phyloP scores from a whole-genome alignment of 2,329 filamentous ascomycete species.

The Cladosporium colombiae region DNA sequence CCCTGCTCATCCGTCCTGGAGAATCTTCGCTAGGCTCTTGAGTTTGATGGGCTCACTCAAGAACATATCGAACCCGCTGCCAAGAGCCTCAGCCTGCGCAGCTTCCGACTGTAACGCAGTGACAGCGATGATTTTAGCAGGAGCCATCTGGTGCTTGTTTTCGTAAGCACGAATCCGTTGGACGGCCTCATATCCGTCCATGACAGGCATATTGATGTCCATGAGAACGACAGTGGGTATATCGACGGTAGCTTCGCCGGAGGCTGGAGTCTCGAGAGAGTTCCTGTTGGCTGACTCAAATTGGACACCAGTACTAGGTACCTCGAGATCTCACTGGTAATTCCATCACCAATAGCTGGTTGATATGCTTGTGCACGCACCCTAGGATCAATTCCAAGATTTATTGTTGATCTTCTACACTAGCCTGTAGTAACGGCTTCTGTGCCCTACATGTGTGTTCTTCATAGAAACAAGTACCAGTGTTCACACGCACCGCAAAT shows the following conservation, averaged over 20 bases:
- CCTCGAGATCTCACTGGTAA: too few species aligned
- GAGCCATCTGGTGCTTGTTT: slow-evolving; percentile 25
- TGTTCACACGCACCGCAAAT: too few species aligned
- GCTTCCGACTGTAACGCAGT: slow-evolving; percentile 26
- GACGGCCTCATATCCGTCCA: slow-evolving; percentile 39
- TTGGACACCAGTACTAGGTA: too few species aligned
- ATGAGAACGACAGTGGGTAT: slow-evolving; percentile 49
- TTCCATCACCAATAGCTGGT: slow-evolving; percentile 31
- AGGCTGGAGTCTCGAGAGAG: background rate
- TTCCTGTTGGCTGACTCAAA: slow-evolving; percentile 13
- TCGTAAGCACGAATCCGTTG: slow-evolving; percentile 37
- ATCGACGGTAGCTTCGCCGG: background rate
- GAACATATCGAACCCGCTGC: slow-evolving; percentile 33
- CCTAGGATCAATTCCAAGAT: too few species aligned
- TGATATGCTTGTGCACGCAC: too few species aligned
- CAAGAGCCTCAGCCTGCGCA: slow-evolving; percentile 31
- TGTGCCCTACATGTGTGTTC: too few species aligned
- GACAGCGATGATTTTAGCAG: slow-evolving; percentile 26
- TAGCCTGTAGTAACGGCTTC: too few species aligned
- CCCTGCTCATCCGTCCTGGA: slow-evolving; percentile 20
- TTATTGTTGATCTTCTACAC: too few species aligned
- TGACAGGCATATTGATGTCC: slow-evolving; percentile 41
- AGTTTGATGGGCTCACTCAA: slow-evolving; percentile 37
- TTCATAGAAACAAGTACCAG: too few species aligned
- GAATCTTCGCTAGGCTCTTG: slow-evolving; percentile 38